phyloP scores from a whole-genome alignment of 495 filamentous ascomycete genomes.

The Podospora fimiseda region DNA sequence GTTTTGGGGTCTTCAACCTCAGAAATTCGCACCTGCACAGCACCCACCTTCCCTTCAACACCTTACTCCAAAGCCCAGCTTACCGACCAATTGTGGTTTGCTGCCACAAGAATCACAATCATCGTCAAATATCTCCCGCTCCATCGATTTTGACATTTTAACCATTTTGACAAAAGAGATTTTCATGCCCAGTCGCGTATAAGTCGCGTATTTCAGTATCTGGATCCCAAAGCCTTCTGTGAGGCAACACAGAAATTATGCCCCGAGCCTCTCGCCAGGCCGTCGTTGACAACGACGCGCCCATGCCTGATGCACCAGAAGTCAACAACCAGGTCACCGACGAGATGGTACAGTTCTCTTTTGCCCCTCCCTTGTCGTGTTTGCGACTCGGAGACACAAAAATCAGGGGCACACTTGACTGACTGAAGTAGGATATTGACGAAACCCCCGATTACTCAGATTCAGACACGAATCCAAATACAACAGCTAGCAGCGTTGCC shows the following conservation, averaged over 20 bases:
- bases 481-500: conserved; percentile 78
- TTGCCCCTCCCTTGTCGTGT: conserved; percentile 3
- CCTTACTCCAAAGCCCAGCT: conserved; percentile 6
- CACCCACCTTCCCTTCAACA: conserved; percentile 28
- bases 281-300: conserved; percentile 47
- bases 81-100: conserved; percentile 6
- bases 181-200: conserved; percentile 22
- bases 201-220: conserved; percentile 44
- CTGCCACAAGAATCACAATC: conserved; percentile 18
- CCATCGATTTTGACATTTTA: neutral
- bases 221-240: conserved; percentile 25
- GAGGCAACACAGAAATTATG: conserved; percentile 39
- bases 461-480: conserved; percentile 88
- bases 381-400: neutral
- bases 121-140: conserved; percentile 17
- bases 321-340: conserved; percentile 28
- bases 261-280: conserved; percentile 48
- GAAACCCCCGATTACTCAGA: conserved; percentile 85
- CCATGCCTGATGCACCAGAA: conserved; percentile 58
- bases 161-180: conserved; percentile 2
- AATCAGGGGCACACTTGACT: neutral
- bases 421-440: conserved; percentile 53
- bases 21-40: conserved; percentile 28
- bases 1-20: conserved; percentile 27
- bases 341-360: conserved; percentile 40